Percentiles rank a stretch among this genome's conserved stretches.
phyloP scores from a whole-genome alignment of 805 yeast genomes.

The Ogataea ganodermae region DNA sequence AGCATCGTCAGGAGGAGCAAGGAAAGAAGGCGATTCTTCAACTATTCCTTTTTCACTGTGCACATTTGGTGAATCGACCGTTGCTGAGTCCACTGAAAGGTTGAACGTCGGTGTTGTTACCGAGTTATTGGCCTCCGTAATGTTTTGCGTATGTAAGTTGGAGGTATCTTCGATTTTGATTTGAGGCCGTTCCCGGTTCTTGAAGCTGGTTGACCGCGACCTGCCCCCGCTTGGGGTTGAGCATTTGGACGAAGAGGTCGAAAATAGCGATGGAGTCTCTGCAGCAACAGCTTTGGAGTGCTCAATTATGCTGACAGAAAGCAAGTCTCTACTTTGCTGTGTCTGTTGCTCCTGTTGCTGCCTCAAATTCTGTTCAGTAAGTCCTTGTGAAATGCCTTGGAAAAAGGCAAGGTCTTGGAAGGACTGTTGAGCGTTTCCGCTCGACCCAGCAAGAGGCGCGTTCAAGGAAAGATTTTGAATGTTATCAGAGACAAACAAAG shows the following conservation, averaged over 20 bases:
- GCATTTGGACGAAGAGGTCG: constrained; percentile 44
- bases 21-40: constrained; percentile 14
- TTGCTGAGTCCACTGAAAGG: constrained; percentile 1
- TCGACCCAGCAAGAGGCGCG: constrained; percentile 1
- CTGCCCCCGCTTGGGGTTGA: constrained; percentile 37
- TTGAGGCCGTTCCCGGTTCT: constrained; percentile 17
- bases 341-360: constrained; percentile 19
- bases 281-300: constrained; percentile 45
- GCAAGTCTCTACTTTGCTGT: constrained; percentile 2
- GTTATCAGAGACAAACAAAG: constrained; percentile 18
- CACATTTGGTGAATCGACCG: constrained; percentile 6
- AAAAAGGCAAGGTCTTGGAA: constrained; percentile 11
- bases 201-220: constrained; percentile 34
- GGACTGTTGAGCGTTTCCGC: neutral
- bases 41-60: neutral
- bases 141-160: constrained; percentile 1
- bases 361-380: constrained; percentile 28
- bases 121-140: neutral
- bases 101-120: constrained; percentile 15
- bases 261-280: constrained; percentile 57
- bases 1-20: constrained; percentile 34
- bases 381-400: constrained; percentile 15
- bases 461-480: constrained; percentile 20
- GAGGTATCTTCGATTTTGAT: constrained; percentile 31
- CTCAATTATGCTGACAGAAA: constrained; percentile 29